A percentile compares a stretch with the other conserved stretches of the same genome.
These are phyloP conservation scores for Rhododendron vialii DNA, from an alignment of 148 eudicot genomes.

Conservation along the genomic window DNA sequence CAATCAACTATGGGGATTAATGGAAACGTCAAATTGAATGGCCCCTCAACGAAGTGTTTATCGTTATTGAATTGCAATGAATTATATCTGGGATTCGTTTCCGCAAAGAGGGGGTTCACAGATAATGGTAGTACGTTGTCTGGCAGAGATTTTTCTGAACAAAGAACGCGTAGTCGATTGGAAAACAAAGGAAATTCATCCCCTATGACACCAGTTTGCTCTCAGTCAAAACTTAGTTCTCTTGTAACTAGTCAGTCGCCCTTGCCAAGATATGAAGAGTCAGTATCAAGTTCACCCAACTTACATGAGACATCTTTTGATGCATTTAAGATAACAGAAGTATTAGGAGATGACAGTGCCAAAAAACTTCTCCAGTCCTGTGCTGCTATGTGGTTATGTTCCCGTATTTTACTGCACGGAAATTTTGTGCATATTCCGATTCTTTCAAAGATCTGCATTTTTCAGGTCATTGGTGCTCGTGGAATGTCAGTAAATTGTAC, in stretches of 20 bases:
- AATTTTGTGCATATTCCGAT: slow-evolving; percentile 68
- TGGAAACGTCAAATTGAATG: slow-evolving; percentile 26
- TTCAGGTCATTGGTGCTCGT: slow-evolving; percentile 54
- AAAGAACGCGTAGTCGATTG: slow-evolving; percentile 15
- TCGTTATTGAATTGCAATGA: slow-evolving; percentile 44
- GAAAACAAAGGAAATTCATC: slow-evolving; percentile 56
- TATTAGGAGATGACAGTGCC: slow-evolving; percentile 48
- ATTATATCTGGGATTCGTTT: slow-evolving; percentile 43
- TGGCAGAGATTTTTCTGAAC: slow-evolving; percentile 15
- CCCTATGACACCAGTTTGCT: slow-evolving; percentile 59
- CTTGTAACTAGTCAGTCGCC: slow-evolving; percentile 37
- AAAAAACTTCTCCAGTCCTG: slow-evolving; percentile 60
- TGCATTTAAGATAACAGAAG: slow-evolving; percentile 45
- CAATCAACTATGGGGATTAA: slow-evolving; percentile 22
- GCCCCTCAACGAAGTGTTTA: slow-evolving; percentile 19
- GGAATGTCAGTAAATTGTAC: slow-evolving; percentile 24
- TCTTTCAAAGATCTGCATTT: slow-evolving; percentile 51
- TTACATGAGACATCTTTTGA: slow-evolving; percentile 18
- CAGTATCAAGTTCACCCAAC: slow-evolving; percentile 24
- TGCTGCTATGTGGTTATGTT: slow-evolving; percentile 49
- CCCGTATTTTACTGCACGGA: slow-evolving; percentile 57
- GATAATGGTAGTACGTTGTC: slow-evolving; percentile 14
- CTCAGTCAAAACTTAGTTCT: slow-evolving; percentile 43
- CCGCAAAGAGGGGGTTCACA: slow-evolving; percentile 21
- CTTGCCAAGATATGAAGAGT: slow-evolving; percentile 32